These are phyloP conservation scores for Vitis hybrid DNA, from an alignment of 177 flowering plant genomes.

Conservation along the genomic window DNA sequence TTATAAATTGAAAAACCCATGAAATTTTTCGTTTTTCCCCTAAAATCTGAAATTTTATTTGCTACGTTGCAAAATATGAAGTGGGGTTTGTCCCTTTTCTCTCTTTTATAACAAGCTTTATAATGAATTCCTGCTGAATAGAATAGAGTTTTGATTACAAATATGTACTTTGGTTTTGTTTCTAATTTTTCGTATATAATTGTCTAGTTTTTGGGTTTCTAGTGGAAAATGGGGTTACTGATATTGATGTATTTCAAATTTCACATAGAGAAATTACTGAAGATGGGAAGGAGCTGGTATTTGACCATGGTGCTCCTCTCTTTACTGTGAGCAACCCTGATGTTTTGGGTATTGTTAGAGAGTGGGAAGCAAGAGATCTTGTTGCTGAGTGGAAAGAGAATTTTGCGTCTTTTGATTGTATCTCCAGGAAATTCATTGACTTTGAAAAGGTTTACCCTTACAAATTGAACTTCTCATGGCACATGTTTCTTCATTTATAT, in stretches of 20 bases:
- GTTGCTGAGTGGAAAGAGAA: constrained; percentile 72
- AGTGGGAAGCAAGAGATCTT: constrained; percentile 74
- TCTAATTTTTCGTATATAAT: not conserved
- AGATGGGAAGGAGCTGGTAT: constrained; percentile 73
- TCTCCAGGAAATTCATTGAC: constrained; percentile 36
- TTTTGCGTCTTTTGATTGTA: constrained; percentile 56
- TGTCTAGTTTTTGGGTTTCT: not conserved
- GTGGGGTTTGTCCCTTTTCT: too few species aligned
- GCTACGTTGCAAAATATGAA: too few species aligned
- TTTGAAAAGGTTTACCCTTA: constrained; percentile 41
- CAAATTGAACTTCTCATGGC: not conserved
- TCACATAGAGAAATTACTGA: constrained; percentile 55
- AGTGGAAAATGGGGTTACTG: not conserved
- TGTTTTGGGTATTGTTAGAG: constrained; percentile 41
- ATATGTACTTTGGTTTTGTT: not conserved
- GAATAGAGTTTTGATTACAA: too few species aligned
- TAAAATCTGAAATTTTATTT: not conserved
- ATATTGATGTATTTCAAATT: not conserved
- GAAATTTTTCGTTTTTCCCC: not conserved
- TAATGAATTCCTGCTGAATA: too few species aligned
- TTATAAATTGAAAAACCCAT: not conserved
- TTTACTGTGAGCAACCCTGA: constrained; percentile 43
- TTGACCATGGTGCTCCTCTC: constrained; percentile 85
- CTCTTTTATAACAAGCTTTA: not conserved
- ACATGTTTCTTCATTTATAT: not conserved